These are phyloP conservation scores for Harrya chromipes DNA, from an alignment of 768 basidiomycete genomes.

Conservation along the genomic window DNA sequence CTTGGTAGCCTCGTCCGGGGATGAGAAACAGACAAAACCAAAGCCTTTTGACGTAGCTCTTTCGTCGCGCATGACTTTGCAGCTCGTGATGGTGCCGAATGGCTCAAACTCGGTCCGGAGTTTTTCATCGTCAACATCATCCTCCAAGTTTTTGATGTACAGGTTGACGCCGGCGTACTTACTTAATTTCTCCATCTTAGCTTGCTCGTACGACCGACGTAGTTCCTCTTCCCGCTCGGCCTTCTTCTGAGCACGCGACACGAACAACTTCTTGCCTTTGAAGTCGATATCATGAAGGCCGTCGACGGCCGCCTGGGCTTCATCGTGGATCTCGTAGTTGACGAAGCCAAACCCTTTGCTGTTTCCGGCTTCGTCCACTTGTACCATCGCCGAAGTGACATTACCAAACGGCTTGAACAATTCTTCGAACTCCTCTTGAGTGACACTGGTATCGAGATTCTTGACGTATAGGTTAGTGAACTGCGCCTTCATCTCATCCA, in stretches of 20 bases:
- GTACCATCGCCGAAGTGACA: conserved; percentile 87
- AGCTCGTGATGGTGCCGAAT: conserved; percentile 95
- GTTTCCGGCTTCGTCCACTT: conserved; percentile 82
- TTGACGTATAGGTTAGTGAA: conserved; percentile 99
- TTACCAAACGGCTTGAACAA: conserved; percentile 76
- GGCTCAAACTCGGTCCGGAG: conserved; percentile 95
- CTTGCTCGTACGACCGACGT: conserved; percentile 88
- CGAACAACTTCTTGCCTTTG: conserved; percentile 89
- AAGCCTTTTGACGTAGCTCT: conserved; percentile 93
- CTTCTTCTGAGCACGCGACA: conserved; percentile 97
- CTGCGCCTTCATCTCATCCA: conserved; percentile 95
- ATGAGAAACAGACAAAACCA: conserved; percentile 98
- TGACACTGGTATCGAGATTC: conserved; percentile 85
- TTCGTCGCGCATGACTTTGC: conserved; percentile 99
- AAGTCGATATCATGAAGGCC: conserved; percentile 80
- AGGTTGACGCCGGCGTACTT: conserved; percentile 99
- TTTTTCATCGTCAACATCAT: conserved; percentile 96
- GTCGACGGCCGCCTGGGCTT: conserved; percentile 88
- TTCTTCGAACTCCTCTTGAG: conserved; percentile 80
- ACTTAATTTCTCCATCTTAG: conserved; percentile 95
- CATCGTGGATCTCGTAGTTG: conserved; percentile 92
- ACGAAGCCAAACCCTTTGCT: conserved; percentile 99
- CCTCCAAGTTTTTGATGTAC: conserved; percentile 99
- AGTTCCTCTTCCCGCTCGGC: conserved; percentile 97
- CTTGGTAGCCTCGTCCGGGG: conserved; percentile 98